Evolutionary conservation across 176 grass and related monocot species (phyloP), one percentile per base, ranked within the genome.

Genomic region (Bothriochloa decipiens): DNA sequence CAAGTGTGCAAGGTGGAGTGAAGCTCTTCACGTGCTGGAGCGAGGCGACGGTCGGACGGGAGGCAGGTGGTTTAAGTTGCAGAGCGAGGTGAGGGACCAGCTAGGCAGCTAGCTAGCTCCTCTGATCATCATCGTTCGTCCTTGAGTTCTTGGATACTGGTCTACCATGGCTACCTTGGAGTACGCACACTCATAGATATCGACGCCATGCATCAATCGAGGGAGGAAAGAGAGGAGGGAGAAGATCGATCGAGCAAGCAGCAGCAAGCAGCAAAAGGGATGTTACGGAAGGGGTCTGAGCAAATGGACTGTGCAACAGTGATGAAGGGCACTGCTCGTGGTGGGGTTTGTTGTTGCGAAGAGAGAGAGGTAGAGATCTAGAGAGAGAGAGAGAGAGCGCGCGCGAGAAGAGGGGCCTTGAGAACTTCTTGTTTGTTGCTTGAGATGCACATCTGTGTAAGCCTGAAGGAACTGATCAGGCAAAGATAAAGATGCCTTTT

Each of bases 401-500:
- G 46, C 13, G 0, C 13, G 46, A 14, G 12, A 14, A 7, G 13
- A 32, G 18, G 14, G n/a, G 70, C 70, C 25, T 63, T 63, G n/a
- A 58, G 57, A 23, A 1, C 22, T 20, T 7, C 4, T 64, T 64
- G 27, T 47, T 72, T 49, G 70, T 73, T 83, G 82, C 86, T 82
- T 72, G 47, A 53, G 71, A 74, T 40, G 84, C 84, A 68, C 89
- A 87, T 87, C 75, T 84, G 81, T 91, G 88, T 90, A 46, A 85
- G 42, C 50, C 81, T 86, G 73, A 90, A 88, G 82, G 82, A 86
- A 91, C 85, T 84, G 69, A 75, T 83, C 84, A 53, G 43, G 23
- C 68, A 75, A 64, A 75, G 70, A 80, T 70, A 90, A 87, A 87
- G 85, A 87, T 83, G 76, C 81, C 75, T 84, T 91, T 91, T 80